These are phyloP conservation scores for Diphasiastrum complanatum DNA, from an alignment of 83 land plant genomes.

Conservation along the genomic window DNA sequence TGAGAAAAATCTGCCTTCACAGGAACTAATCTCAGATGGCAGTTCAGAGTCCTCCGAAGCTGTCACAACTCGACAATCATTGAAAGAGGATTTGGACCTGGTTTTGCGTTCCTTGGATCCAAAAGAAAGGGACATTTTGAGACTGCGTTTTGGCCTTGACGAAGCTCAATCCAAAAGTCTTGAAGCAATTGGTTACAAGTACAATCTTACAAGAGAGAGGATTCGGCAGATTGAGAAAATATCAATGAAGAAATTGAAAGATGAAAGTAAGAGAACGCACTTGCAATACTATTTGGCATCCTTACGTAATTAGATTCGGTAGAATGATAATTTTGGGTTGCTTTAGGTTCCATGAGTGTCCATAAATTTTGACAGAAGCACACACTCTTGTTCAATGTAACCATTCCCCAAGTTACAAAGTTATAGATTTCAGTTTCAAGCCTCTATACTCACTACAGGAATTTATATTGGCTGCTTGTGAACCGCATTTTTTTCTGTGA, in stretches of 20 bases:
- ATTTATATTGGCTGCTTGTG: too few relatives aligned
- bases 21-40: constrained; percentile 51
- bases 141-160: constrained; percentile 45
- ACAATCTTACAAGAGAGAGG: constrained; percentile 47
- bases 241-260: constrained; percentile 49
- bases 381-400: too few relatives aligned
- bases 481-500: too few relatives aligned
- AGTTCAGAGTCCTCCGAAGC: constrained; percentile 36
- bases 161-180: constrained; percentile 31
- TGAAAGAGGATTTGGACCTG: constrained; percentile 41
- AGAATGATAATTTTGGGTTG: too few relatives aligned
- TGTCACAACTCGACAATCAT: constrained; percentile 24
- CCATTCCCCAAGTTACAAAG: too few relatives aligned
- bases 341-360: too few relatives aligned
- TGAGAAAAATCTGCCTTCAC: constrained; percentile 6
- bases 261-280: too few relatives aligned
- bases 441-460: too few relatives aligned
- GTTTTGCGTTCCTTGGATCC: constrained; percentile 44
- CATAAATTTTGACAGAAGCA: too few relatives aligned
- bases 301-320: too few relatives aligned
- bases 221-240: constrained; percentile 52
- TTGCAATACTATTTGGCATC: too few relatives aligned
- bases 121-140: constrained; percentile 39
- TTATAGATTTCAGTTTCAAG: too few relatives aligned
- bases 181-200: constrained; percentile 39